Evolutionary conservation across 352 stramenopile species (phyloP), one percentile per base, ranked within the genome.

Genomic region (Chrysophaeum taylorii): DNA sequence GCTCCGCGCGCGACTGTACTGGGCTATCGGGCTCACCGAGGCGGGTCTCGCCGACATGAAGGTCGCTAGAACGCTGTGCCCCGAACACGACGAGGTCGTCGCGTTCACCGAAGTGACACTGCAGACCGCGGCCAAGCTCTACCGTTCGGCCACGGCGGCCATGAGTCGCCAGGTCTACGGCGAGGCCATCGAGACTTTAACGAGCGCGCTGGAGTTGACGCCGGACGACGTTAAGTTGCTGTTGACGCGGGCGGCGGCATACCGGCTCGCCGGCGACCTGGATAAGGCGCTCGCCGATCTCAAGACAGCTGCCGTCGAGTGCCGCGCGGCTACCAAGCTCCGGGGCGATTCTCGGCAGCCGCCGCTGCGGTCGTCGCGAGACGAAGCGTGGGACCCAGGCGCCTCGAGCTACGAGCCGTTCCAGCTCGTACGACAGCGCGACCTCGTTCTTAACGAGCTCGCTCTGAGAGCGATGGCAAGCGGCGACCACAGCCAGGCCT

Each of bases 371-470:
- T n/a, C n/a, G n/a, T n/a, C n/a, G n/a, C 45, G 45, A 57, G 45
- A 25, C 31, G 45, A 57, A 18, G 45, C 9, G 18, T 18, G 31
- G 18, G 68, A 68, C 43, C 27, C 75, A 25, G 71, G 36, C 29
- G 43, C 68, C 5, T 57, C 66, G 23, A 27, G 66, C 37, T 70
- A 74, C 36, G 64, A 75, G 68, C 42, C 70, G 16, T 64, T 67
- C 39, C 60, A 75, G n/a, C 35, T 75, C 38, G 42, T 73, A 16
- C 23, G 50, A 16, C 70, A 75, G 38, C n/a, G 70, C 18, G 48
- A 73, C 33, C 36, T 75, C 43, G 48, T 29, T 35, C 70, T 71
- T 12, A 75, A 75, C 54, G 71, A 75, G 41, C n/a, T 75, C 36
- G 71, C 69, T 45, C 43, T 75, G 41, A 33, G 31, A 23, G 38